A percentile compares a stretch with the other conserved stretches of the same genome.
These are phyloP conservation scores for Oryza longistaminata DNA, from an alignment of 176 grass and related monocot species.

Conservation along the genomic window DNA sequence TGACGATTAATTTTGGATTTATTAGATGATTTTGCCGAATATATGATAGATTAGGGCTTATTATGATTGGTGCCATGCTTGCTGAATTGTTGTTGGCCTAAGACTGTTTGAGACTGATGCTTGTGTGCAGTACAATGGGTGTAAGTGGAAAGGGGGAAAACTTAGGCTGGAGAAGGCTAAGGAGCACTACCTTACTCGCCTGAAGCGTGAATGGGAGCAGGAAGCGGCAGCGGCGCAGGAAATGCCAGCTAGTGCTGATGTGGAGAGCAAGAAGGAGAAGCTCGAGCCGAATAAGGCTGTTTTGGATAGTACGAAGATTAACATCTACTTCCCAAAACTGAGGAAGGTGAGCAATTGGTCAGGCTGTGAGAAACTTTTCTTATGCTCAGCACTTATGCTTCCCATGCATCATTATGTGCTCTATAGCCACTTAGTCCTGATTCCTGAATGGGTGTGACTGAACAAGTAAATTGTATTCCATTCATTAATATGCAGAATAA, in stretches of 20 bases:
- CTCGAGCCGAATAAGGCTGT: constrained; percentile 27
- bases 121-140: constrained; percentile 84
- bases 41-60: not conserved
- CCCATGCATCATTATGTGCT: not conserved
- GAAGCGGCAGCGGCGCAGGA: constrained; percentile 34
- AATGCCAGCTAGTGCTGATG: constrained; percentile 15
- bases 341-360: constrained; percentile 56
- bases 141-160: constrained; percentile 94
- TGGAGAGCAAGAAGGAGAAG: constrained; percentile 37
- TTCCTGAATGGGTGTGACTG: not conserved
- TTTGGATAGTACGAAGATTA: constrained; percentile 54
- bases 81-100: not conserved
- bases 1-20: not conserved
- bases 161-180: constrained; percentile 86
- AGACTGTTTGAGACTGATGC: not conserved
- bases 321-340: constrained; percentile 80
- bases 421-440: not conserved
- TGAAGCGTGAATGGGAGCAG: constrained; percentile 81
- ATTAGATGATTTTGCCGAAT: not conserved
- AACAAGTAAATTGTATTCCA: not conserved
- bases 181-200: constrained; percentile 73
- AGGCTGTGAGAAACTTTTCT: not conserved
- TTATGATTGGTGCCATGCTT: not conserved
- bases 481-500: not conserved
- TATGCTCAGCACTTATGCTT: not conserved